Percentiles rank a stretch among this genome's conserved stretches.
These are phyloP conservation scores for Metschnikowia reukaufii DNA, from an alignment of 805 yeast species.

Conservation along the genomic window DNA sequence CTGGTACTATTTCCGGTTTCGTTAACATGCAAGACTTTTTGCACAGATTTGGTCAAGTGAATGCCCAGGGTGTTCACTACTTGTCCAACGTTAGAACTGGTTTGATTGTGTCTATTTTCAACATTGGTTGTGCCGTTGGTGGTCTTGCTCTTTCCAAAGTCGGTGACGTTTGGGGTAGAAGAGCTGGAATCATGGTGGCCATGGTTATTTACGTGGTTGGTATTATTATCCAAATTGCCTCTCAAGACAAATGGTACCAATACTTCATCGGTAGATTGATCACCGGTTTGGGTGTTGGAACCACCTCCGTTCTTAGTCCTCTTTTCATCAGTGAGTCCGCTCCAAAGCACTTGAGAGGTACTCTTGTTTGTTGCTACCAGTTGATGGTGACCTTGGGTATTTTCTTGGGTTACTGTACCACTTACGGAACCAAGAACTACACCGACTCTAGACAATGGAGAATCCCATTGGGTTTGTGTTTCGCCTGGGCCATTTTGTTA, in stretches of 20 bases:
- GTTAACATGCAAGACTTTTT: conserved; percentile 61
- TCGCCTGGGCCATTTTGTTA: conserved; percentile 48
- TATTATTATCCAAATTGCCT: conserved; percentile 57
- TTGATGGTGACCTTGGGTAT: conserved; percentile 70
- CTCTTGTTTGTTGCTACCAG: conserved; percentile 68
- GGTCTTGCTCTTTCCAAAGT: conserved; percentile 57
- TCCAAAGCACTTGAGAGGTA: conserved; percentile 70
- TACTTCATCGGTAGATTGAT: conserved; percentile 56
- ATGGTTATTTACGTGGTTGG: conserved; percentile 62
- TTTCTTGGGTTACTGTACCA: conserved; percentile 66
- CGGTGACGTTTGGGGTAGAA: conserved; percentile 64
- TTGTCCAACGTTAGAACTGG: conserved; percentile 52
- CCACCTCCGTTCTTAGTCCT: conserved; percentile 67
- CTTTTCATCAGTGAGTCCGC: conserved; percentile 67
- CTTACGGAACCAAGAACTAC: conserved; percentile 60
- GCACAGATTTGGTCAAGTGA: conserved; percentile 49
- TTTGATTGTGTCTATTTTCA: conserved; percentile 55
- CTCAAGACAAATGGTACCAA: conserved; percentile 59
- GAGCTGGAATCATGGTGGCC: conserved; percentile 51
- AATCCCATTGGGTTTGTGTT: conserved; percentile 57
- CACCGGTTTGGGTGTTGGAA: conserved; percentile 74
- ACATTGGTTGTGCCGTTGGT: conserved; percentile 73
- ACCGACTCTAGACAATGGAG: conserved; percentile 61
- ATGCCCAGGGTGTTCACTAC: conserved; percentile 39
- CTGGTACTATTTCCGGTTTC: conserved; percentile 75